A percentile compares a stretch with the other conserved stretches of the same genome.
phyloP scores from a whole-genome alignment of 345 rosid species.

The Ricinus communis region DNA sequence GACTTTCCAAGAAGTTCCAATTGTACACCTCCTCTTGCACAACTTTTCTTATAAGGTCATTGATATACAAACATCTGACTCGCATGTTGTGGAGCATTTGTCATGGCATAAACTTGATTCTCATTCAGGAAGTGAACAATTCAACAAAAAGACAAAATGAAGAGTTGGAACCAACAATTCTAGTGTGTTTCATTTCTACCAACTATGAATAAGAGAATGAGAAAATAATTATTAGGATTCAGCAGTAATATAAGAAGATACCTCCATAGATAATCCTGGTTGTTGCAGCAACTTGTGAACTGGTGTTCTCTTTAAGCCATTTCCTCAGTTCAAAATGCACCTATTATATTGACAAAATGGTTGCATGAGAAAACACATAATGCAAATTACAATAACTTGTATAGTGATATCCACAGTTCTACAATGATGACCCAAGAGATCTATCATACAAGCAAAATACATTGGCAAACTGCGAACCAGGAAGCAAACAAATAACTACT shows the following conservation, averaged over 20 bases:
- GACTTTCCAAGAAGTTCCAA: too few relatives aligned
- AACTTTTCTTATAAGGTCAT: too few relatives aligned
- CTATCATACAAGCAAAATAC: neutral
- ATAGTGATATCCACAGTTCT: neutral
- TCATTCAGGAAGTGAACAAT: neutral
- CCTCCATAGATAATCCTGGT: slow-evolving; percentile 93
- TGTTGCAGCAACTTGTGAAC: slow-evolving; percentile 66
- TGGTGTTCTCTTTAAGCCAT: slow-evolving; percentile 70
- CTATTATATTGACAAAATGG: slow-evolving; percentile 34
- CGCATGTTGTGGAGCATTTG: neutral
- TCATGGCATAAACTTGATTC: neutral
- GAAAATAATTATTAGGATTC: neutral
- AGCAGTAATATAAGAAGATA: slow-evolving; percentile 21
- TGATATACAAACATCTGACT: neutral
- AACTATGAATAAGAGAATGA: neutral
- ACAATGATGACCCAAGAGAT: neutral
- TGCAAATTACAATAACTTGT: neutral
- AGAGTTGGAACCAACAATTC: neutral
- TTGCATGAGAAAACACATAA: neutral
- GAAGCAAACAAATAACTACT: neutral
- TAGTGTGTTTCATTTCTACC: neutral
- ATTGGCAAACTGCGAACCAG: neutral
- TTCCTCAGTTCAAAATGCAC: slow-evolving; percentile 83
- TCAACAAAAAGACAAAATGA: neutral
- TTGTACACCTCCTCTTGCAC: too few relatives aligned